Base-by-base conservation (phyloP, 441 rosid species). In the Gossypium lobatum region DNA sequence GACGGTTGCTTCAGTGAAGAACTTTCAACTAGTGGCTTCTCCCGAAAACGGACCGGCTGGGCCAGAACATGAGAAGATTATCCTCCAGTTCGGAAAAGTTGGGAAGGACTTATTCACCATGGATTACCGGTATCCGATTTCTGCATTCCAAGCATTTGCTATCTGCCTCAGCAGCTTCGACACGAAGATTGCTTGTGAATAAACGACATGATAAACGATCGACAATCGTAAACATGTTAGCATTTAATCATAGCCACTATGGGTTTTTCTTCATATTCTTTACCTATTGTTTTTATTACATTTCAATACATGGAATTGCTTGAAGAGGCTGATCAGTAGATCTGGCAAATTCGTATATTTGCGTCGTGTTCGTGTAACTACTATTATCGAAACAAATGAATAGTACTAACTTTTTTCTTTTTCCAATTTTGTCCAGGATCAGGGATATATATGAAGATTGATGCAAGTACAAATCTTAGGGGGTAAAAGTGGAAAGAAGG, bases 61-160 rank as follows among this genome's bases (percentile, higher is more conserved):
- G 55, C 73, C 81, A 6, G 83, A 84, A 58, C 81, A 80, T 23
- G 91, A 89, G 77, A 83, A 83, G 70, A 85, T 87, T 37, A 81
- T 89, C 79, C 91, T 89, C 16, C 93, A 89, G 81, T 89, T 89
- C 52, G 93, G 93, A 52, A 89, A 89, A 83, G 91, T 89, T 0
- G 91, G 86, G 18, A 89, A 86, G 75, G 90, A 89, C 72, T 77
- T 86, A 59, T 89, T 86, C 76, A 87, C 91, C 50, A 87, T 89
- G 91, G 91, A 87, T 79, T 89, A 83, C 73, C 85, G 80, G 16
- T 86, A 85, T 80, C 93, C 93, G 4, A 85, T 89, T 42, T 89
- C 91, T 18, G 88, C 90, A 61, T 86, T 86, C 79, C 91, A 85
- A 65, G 91, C 91, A 18, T 89, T 89, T 64, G 86, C 89, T 3